Percentiles rank a stretch among this genome's conserved stretches.
These are phyloP conservation scores for Ganoderma lingzhi DNA, from an alignment of 1,284 basidiomycete genomes.

Conservation along the genomic window DNA sequence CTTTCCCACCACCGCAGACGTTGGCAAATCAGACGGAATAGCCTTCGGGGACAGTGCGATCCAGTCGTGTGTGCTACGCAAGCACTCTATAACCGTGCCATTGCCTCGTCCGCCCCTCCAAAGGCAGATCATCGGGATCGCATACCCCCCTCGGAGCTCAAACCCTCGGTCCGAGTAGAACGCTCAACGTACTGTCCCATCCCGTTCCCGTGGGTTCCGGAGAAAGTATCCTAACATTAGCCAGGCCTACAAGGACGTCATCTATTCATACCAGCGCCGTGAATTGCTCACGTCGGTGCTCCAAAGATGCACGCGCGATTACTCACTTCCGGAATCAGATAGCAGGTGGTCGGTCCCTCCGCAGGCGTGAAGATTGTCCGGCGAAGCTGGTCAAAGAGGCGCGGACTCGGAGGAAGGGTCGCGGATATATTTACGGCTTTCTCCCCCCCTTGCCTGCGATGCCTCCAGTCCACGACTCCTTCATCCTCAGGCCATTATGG, in stretches of 20 bases:
- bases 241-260: background rate
- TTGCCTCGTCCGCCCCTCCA: background rate
- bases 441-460: background rate
- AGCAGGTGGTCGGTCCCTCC: background rate
- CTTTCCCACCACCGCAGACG: background rate
- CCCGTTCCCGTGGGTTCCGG: background rate
- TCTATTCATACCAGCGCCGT: background rate
- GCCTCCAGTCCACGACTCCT: background rate
- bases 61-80: background rate
- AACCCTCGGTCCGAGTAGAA: background rate
- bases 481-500: background rate
- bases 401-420: background rate
- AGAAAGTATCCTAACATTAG: background rate
- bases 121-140: background rate
- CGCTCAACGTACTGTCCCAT: background rate
- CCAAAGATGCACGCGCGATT: background rate
- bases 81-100: background rate
- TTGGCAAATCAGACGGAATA: background rate
- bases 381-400: background rate
- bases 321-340: background rate
- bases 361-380: background rate
- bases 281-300: background rate
- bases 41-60: background rate
- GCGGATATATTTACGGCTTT: background rate
- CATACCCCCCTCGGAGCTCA: background rate